Evolutionary conservation across 148 eudicot genomes (phyloP).

Genomic region (Camellia sinensis): DNA sequence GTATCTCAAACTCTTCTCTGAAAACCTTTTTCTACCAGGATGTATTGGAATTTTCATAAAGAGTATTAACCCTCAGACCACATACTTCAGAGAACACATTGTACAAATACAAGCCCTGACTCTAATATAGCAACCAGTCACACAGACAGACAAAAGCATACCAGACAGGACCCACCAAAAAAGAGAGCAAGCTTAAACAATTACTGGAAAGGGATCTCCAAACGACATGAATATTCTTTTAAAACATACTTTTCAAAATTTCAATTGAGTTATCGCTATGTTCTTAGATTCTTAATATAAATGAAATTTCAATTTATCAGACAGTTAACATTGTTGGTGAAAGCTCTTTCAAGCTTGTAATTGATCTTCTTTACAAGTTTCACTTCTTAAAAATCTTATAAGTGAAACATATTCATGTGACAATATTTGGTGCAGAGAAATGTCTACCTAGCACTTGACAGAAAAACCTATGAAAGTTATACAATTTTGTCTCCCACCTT

Average conservation of each 20-base stretch:
- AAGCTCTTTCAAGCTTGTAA: not conserved
- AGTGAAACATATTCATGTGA: not conserved
- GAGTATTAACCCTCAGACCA: not conserved
- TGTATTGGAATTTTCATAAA: too few species aligned
- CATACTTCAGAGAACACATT: not conserved
- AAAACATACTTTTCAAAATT: too few species aligned
- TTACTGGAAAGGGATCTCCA: too few species aligned
- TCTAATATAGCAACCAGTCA: too few species aligned
- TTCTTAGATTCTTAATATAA: too few species aligned
- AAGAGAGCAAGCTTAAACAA: too few species aligned
- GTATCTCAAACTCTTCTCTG: not conserved
- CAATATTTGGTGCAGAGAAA: not conserved
- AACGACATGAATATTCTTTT: too few species aligned
- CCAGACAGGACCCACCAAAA: too few species aligned
- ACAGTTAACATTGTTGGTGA: not conserved
- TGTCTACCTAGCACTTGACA: conserved; percentile 4
- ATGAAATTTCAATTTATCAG: too few species aligned
- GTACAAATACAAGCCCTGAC: too few species aligned
- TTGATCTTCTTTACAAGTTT: not conserved
- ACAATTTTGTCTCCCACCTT: not conserved
- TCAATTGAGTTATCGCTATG: too few species aligned
- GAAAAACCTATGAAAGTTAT: not conserved
- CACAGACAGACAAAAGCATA: too few species aligned
- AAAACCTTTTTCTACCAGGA: not conserved
- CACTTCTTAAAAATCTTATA: not conserved